Base-by-base conservation (phyloP, 441 rosid genomes). In the Brassica balearica region DNA sequence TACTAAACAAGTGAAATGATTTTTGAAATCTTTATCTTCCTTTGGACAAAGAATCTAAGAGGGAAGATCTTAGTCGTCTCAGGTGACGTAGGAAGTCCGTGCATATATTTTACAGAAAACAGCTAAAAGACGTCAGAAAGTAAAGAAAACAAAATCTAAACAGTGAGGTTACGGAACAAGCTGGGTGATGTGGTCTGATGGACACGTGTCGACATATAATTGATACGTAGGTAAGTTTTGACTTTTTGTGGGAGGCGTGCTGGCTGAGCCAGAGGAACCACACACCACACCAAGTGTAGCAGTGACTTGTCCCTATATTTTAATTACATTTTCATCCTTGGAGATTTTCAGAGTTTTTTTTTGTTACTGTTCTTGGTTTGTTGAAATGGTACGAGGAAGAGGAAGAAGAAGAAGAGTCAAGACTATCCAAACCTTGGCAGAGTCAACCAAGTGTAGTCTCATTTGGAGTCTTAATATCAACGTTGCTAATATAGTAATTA, bases 11-110 rank as follows among this genome's bases (percentile, higher is more conserved):
- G 7, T 59, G 63, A 59, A 9, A 59, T 25, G 64, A 59, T 3
- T 10, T 60, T 23, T 77, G 14, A 36, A 69, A 34, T 22, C 4
- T 6, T 25, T 62, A 5, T 1, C 3, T 27, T 68, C 60, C 14
- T 53, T 11, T 9, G 34, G 34, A 43, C 63, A 77, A 14, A 41
- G 68, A 23, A 23, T 23, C 25, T 23, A 23, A 23, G 6, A 27
- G 65, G 34, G 46, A 64, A 62, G 5, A 79, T 48, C 59, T 14
- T 67, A 23, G 29, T 51, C 19, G 56, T 58, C 63, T 53, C 74
- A 67, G 77, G 82, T 72, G 81, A 78, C 77, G 68, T 72, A 32
- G 56, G 68, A 58, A 12, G 72, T 66, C 69, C 74, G 70, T 78
- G 11, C 62, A 19, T 19, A 60, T 23, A 68, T 60, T 71, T 58